Conservation (phyloP, 225 moss, liverwort and hornwort genomes). For the Asterella californica region DNA sequence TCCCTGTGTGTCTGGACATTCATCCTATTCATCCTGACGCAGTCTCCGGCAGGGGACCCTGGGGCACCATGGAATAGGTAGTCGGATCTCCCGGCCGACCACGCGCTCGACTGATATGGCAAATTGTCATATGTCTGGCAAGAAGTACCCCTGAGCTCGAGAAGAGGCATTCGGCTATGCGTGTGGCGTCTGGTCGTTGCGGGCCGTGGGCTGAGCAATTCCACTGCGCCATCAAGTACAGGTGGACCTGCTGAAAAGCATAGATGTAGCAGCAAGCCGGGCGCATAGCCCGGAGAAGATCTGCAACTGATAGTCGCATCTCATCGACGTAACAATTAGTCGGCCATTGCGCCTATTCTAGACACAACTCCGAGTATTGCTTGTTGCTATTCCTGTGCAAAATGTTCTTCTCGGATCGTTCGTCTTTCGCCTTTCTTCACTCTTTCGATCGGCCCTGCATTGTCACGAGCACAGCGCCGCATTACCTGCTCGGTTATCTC, state of each 20-base stretch:
- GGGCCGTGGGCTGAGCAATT: background rate
- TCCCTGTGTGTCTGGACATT: slow-evolving; percentile 17
- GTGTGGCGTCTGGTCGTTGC: background rate
- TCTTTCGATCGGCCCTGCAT: slow-evolving; percentile 4
- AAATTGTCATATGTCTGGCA: background rate
- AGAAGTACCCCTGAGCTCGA: background rate
- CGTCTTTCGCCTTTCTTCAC: background rate
- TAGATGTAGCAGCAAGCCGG: slow-evolving; percentile 5
- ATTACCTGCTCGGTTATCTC: background rate
- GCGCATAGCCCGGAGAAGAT: background rate
- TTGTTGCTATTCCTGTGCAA: background rate
- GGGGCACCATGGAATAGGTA: background rate
- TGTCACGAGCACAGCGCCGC: background rate
- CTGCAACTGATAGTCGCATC: slow-evolving; percentile 9
- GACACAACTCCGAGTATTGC: no score
- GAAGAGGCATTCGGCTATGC: slow-evolving; percentile 10
- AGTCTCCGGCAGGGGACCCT: background rate
- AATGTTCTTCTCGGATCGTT: background rate
- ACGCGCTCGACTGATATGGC: background rate
- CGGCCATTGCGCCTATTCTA: background rate
- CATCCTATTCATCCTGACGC: background rate
- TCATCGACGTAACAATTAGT: background rate
- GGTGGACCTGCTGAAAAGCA: slow-evolving; percentile 8
- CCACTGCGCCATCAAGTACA: background rate
- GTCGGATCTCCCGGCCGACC: background rate